Evolutionary conservation across 2,329 filamentous ascomycete species (phyloP).

Genomic region (Boeremia lycopersici): DNA sequence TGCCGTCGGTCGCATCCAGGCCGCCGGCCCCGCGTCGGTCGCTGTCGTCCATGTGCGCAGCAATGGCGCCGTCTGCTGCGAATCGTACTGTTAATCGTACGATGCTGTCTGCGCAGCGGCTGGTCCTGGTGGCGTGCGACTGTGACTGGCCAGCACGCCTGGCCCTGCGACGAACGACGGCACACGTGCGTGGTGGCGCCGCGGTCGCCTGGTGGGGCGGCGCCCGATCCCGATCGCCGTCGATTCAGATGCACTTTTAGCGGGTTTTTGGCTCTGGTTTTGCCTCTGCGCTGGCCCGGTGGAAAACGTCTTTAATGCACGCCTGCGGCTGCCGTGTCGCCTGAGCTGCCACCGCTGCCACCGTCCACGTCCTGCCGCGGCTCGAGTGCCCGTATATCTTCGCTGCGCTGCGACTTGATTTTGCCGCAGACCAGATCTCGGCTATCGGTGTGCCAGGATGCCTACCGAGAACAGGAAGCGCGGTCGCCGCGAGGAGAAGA

Average conservation of each 20-base stretch:
- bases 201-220: background rate
- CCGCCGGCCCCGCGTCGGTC: slow-evolving; percentile 62
- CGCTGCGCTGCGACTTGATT: background rate
- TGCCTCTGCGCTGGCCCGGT: slow-evolving; percentile 13
- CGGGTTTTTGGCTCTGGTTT: slow-evolving; percentile 11
- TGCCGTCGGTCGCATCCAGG: slow-evolving; percentile 79
- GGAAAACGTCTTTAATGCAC: slow-evolving; percentile 16
- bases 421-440: slow-evolving; percentile 16
- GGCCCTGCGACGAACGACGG: background rate
- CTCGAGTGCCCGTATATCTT: slow-evolving; percentile 4
- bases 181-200: background rate
- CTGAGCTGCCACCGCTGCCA: background rate
- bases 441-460: slow-evolving; percentile 50
- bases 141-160: too few species aligned
- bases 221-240: background rate
- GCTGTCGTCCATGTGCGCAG: slow-evolving; percentile 25
- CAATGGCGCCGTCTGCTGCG: background rate
- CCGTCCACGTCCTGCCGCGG: background rate
- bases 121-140: background rate
- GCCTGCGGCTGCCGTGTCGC: slow-evolving; percentile 8
- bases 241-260: background rate
- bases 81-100: background rate
- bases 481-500: slow-evolving; percentile 60
- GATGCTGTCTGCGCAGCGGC: background rate
- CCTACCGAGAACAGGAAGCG: slow-evolving; percentile 65